Evolutionary conservation across 805 yeast species (phyloP), one percentile per base, ranked within the genome.

Genomic region (Saccharomycopsis javanensis): DNA sequence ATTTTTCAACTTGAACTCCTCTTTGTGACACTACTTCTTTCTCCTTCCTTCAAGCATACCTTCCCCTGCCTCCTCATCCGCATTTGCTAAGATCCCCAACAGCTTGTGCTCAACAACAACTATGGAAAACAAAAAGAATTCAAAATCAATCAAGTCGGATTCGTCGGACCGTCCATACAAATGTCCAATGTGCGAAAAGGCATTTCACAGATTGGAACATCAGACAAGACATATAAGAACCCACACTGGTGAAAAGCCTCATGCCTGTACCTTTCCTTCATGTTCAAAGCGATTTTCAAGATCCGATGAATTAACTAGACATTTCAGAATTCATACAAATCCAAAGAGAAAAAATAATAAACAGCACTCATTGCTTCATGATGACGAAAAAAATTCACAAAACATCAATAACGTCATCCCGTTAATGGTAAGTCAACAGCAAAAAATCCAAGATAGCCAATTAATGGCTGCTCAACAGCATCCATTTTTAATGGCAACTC

Each of bases 211-310:
- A 57, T 68, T 85, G 48, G 92, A 85, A 65, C 92, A 85, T 68
- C 89, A 84, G 66, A 84, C 90, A 7, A 76, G 92, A 64, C 92
- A 85, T 64, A 83, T 85, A 58, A 73, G 91, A 65, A 85, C 90
- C 11, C 92, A 85, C 65, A 85, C 92, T 0, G 92, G 92, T 27
- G 91, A 86, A 65, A 85, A 83, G 66, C 92, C 92, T 2, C 90
- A 85, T 68, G 78, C 77, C n/a, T 85, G 91, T 69, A 77, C 81
- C 28, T 85, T 76, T 62, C 85, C 86, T 0, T 86, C 86, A 0
- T 85, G 92, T 67, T 72, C 75, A 57, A 85, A 85, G 70, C 74
- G 78, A 59, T 85, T 85, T 65, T 78, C 85, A 51, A 72, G 92
- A 57, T 79, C 85, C 31, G 92, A 85, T 68, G 92, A 85, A 66